Conservation (phyloP, 1,139 yeast genomes). For the Debaryomycetaceae sp. region DNA sequence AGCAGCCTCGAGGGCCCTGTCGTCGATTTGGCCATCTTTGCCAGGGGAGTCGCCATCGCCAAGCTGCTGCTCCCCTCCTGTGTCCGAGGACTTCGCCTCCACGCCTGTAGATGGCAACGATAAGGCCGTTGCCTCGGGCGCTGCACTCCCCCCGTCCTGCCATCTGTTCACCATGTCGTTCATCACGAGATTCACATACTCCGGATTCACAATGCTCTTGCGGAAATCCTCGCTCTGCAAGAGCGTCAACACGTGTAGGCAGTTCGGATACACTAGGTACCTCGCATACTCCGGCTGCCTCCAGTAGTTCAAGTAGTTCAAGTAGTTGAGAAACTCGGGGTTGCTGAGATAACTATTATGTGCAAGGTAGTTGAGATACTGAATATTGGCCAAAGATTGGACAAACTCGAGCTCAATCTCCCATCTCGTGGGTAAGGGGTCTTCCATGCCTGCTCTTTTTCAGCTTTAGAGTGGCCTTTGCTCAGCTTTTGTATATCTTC, state of each 20-base stretch:
- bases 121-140: background rate
- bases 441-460: slow-evolving; percentile 9
- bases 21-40: background rate
- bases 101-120: background rate
- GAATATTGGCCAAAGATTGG: slow-evolving; percentile 77
- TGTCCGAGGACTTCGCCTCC: background rate
- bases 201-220: slow-evolving; percentile 51
- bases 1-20: background rate
- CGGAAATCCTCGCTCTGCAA: slow-evolving; percentile 57
- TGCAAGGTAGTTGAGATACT: slow-evolving; percentile 69
- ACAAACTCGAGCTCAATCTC: slow-evolving; percentile 81
- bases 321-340: slow-evolving; percentile 57
- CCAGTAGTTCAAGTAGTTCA: slow-evolving; percentile 74
- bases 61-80: background rate
- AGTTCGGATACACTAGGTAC: slow-evolving; percentile 69
- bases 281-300: slow-evolving; percentile 61
- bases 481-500: background rate
- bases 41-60: background rate
- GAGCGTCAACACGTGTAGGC: slow-evolving; percentile 62
- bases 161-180: slow-evolving; percentile 76
- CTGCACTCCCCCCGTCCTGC: slow-evolving; percentile 34
- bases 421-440: slow-evolving; percentile 65
- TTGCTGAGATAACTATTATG: slow-evolving; percentile 67
- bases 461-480: background rate
- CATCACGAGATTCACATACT: slow-evolving; percentile 57